phyloP scores from a whole-genome alignment of 2,329 filamentous ascomycete species.

The Penicillium polonicum region DNA sequence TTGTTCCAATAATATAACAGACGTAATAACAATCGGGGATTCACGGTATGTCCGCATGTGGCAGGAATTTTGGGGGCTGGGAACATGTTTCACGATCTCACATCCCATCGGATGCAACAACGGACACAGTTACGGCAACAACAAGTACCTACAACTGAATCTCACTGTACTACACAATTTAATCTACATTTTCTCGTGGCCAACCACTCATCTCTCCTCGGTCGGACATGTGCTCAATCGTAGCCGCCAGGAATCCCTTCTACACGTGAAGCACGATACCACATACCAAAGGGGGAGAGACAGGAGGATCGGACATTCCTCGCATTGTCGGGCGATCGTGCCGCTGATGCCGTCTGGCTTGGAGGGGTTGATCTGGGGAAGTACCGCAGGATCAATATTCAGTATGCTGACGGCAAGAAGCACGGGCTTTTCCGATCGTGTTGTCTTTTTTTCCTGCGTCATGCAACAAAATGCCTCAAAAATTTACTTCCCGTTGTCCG shows the following conservation, averaged over 20 bases:
- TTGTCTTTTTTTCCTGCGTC: not conserved
- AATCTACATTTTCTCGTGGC: not conserved
- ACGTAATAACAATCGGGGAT: not conserved
- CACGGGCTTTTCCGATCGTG: conserved; percentile 7
- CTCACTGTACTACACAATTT: not conserved
- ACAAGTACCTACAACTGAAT: not conserved
- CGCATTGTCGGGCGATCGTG: conserved; percentile 16
- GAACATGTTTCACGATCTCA: not conserved
- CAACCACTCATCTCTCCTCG: not conserved
- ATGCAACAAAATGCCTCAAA: conserved; percentile 23
- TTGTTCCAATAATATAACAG: not conserved
- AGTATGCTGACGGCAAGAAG: not conserved
- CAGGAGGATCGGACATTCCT: not conserved
- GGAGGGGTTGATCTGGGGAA: conserved; percentile 14
- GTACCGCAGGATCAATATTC: not conserved
- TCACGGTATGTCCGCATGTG: not conserved
- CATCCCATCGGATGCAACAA: not conserved
- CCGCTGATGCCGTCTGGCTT: conserved; percentile 21
- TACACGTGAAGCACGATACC: conserved; percentile 1
- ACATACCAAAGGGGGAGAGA: not conserved
- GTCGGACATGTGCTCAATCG: not conserved
- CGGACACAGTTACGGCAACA: not conserved
- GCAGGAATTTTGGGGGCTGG: not conserved
- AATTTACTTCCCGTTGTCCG: not conserved
- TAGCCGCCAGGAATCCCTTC: not conserved